Percentiles rank a stretch among this genome's conserved stretches.
Evolutionary conservation across 306 rosid genomes (phyloP).

Genomic region (Glycine latifolia): DNA sequence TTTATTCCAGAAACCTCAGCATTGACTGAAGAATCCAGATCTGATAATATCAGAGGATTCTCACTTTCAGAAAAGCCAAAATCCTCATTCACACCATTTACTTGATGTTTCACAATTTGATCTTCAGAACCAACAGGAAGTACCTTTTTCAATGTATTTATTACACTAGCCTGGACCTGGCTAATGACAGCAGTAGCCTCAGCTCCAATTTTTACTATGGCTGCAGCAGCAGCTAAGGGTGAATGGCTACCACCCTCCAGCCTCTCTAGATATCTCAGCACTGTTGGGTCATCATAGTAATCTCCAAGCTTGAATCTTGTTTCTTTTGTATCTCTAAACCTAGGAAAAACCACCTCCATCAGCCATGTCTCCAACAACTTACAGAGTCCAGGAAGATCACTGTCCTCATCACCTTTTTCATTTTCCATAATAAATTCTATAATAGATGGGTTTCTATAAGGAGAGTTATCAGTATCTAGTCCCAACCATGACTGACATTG

Average conservation of each 20-base stretch:
- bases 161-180: constrained; percentile 82
- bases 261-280: constrained; percentile 85
- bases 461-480: constrained; percentile 74
- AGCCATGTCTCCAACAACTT: constrained; percentile 91
- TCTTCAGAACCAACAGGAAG: constrained; percentile 71
- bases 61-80: constrained; percentile 56
- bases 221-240: constrained; percentile 98
- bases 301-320: constrained; percentile 84
- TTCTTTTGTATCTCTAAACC: constrained; percentile 86
- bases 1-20: constrained; percentile 58
- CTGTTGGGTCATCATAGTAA: constrained; percentile 91
- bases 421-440: constrained; percentile 80
- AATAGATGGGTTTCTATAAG: constrained; percentile 80
- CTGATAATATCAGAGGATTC: constrained; percentile 53
- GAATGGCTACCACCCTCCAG: constrained; percentile 80
- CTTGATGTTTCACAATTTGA: constrained; percentile 52
- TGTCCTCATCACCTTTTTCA: constrained; percentile 76
- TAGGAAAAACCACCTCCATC: constrained; percentile 91
- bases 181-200: constrained; percentile 95
- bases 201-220: constrained; percentile 90
- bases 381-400: constrained; percentile 96
- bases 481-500: constrained; percentile 90
- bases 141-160: constrained; percentile 83
- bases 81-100: constrained; percentile 57
- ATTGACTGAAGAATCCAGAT: constrained; percentile 54